Evolutionary conservation across 169 alveolate genomes (phyloP).

Genomic region (Eimeria sp.): DNA sequence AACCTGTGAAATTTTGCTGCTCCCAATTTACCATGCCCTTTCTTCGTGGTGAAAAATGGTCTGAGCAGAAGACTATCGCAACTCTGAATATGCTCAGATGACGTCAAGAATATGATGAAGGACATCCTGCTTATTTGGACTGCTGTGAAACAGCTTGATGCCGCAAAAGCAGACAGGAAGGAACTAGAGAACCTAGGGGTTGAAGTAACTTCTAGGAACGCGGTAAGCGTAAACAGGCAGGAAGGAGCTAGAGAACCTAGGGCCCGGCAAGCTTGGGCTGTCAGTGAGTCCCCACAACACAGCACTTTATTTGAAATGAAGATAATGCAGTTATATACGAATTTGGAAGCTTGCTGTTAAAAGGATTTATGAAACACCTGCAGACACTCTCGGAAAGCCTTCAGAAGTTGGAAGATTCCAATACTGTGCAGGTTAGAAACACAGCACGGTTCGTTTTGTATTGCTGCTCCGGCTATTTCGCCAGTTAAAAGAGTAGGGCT

Average conservation of each 20-base stretch:
- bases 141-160: conserved; percentile 79
- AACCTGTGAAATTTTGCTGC: not conserved
- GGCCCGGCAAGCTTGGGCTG: not conserved
- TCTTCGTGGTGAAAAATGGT: not conserved
- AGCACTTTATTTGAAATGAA: not conserved
- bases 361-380: not conserved
- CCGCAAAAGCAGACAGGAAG: conserved; percentile 82
- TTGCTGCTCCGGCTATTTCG: not conserved
- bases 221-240: conserved; percentile 51
- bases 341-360: not conserved
- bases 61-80: not conserved
- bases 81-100: conserved; percentile 53
- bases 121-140: conserved; percentile 82
- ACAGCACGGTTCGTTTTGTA: not conserved
- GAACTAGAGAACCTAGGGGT: conserved; percentile 73
- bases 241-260: conserved; percentile 75
- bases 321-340: not conserved
- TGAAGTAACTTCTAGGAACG: conserved; percentile 33
- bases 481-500: not conserved
- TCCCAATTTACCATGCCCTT: not conserved
- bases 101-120: conserved; percentile 79
- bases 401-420: conserved; percentile 16
- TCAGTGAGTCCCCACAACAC: not conserved
- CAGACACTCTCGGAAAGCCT: conserved; percentile 28
- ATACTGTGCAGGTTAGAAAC: conserved; percentile 13